Conservation (phyloP, 169 alveolate genomes). For the Plasmodium coatneyi region DNA sequence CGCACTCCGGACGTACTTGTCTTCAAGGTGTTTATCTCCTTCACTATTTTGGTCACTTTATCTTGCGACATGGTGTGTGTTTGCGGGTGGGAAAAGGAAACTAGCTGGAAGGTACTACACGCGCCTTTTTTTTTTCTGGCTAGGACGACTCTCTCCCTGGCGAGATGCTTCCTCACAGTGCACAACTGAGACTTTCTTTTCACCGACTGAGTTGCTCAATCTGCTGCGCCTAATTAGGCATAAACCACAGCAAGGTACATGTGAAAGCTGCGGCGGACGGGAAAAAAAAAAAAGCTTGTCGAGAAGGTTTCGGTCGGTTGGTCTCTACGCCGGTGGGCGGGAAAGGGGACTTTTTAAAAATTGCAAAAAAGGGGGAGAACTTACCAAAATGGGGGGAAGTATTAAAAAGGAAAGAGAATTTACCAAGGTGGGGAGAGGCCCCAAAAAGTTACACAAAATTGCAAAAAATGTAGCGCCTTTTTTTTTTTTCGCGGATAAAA, state of each 20-base stretch:
- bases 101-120: background rate
- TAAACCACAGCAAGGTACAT: background rate
- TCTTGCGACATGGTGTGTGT: conserved; percentile 58
- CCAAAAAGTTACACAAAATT: background rate
- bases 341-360: background rate
- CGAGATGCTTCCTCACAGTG: background rate
- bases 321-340: background rate
- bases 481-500: background rate
- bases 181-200: background rate
- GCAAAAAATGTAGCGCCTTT: background rate
- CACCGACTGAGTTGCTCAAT: background rate
- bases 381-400: background rate
- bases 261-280: background rate
- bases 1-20: conserved; percentile 3
- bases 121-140: background rate
- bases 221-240: background rate
- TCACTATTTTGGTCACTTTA: conserved; percentile 30
- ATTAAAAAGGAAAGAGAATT: background rate
- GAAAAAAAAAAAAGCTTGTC: background rate
- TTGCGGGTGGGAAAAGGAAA: background rate
- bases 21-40: conserved; percentile 58
- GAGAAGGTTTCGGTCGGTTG: background rate
- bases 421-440: background rate
- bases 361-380: background rate
- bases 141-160: background rate